Evolutionary conservation across 805 yeast species (phyloP), one percentile per base, ranked within the genome.

Genomic region (Metschnikowia aberdeeniae): DNA sequence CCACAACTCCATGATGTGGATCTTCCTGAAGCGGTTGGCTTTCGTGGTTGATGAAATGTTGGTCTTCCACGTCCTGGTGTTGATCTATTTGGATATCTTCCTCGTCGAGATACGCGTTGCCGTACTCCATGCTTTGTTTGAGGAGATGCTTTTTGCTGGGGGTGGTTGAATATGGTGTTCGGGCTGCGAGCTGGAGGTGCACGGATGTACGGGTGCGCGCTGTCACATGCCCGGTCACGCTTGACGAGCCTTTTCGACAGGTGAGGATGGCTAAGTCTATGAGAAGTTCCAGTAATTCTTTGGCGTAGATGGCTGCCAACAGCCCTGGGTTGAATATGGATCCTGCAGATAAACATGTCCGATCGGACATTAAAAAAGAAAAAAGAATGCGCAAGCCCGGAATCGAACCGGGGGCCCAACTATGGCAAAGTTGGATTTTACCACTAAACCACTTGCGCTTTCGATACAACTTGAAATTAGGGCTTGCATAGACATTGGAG

Each of bases 21-120:
- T 41, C 45, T 12, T 34, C 48, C 38, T 42, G 34, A 17, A 40
- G 42, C 42, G 14, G 35, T 2, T 34, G 22, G 17, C 36, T n/a
- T 6, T 49, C 51, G 29, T 43, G 40, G 35, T 17, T 42, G 6
- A 40, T 34, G 32, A 43, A 52, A 19, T 43, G 50, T 33, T 50
- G 55, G 45, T 52, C 59, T 34, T 54, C 56, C n/a, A 50, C 59
- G 22, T 52, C 52, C 32, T 41, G 46, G 43, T 53, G 55, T 32
- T 54, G 58, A 6, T 50, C 59, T 34, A 54, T 55, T 30, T 50
- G 51, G 38, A 62, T 52, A 20, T 56, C 63, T 34, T 60, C 62
- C 10, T 62, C 66, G 35, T 62, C 66, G 35, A 65, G 51, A 47
- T 66, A 65, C 29, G 56, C 52, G 51, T 51, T 56, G 36, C 58